Evolutionary conservation across 306 rosid genomes (phyloP).

Genomic region (Gillenia trifoliata): DNA sequence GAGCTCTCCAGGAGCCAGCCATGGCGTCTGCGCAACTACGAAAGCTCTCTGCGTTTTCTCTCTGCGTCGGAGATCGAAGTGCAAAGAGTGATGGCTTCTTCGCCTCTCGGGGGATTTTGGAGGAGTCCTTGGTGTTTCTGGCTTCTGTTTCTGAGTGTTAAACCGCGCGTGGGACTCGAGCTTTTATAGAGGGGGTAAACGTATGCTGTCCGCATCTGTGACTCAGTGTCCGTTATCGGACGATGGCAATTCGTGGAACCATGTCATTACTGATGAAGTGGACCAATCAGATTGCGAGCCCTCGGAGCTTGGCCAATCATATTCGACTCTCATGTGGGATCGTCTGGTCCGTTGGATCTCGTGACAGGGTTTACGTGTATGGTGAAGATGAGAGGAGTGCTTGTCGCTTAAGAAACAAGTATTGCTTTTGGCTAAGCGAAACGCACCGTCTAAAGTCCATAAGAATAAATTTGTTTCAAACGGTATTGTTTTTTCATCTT

Average conservation of each 20-base stretch:
- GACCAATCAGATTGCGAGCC: conserved; percentile 52
- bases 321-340: conserved; percentile 45
- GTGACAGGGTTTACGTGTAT: background rate
- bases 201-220: conserved; percentile 18
- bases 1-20: conserved; percentile 70
- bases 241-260: conserved; percentile 27
- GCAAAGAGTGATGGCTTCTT: background rate
- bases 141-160: background rate
- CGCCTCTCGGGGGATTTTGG: background rate
- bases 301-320: conserved; percentile 40
- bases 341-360: conserved; percentile 39
- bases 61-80: conserved; percentile 9
- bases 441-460: background rate
- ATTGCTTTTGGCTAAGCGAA: background rate
- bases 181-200: conserved; percentile 29
- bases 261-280: conserved; percentile 73
- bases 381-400: background rate
- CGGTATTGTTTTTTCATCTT: background rate
- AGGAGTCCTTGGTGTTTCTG: background rate
- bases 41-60: background rate
- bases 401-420: background rate
- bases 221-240: background rate
- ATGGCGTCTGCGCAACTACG: conserved; percentile 21
- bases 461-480: too few relatives aligned
- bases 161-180: conserved; percentile 17